A percentile compares a stretch with the other conserved stretches of the same genome.
Conservation (phyloP, 208 protist species). For the Angomonas desouzai region DNA sequence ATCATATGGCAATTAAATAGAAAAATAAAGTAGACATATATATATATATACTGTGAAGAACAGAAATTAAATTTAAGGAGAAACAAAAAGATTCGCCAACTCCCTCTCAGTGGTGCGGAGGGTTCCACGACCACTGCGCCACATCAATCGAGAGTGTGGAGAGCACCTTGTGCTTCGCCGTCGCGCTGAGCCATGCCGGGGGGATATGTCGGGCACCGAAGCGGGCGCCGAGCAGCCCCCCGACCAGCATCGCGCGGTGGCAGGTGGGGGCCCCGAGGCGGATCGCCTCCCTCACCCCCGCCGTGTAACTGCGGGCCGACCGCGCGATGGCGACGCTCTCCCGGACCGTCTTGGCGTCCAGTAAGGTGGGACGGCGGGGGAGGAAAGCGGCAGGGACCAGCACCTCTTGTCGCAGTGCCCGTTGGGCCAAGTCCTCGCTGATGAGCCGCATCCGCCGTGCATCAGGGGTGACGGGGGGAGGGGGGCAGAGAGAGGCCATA, state of each 20-base stretch:
- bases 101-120: conserved; percentile 39
- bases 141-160: conserved; percentile 68
- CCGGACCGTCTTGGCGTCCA: conserved; percentile 42
- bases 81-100: neutral
- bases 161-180: conserved; percentile 50
- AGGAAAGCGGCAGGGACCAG: conserved; percentile 14
- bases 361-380: conserved; percentile 21
- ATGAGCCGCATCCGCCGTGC: neutral
- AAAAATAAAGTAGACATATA: neutral
- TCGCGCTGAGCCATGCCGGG: conserved; percentile 69
- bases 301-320: conserved; percentile 32
- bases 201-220: conserved; percentile 67
- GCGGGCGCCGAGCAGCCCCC: conserved; percentile 67
- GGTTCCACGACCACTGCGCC: conserved; percentile 86
- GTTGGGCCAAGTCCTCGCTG: conserved; percentile 5
- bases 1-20: too few relatives aligned
- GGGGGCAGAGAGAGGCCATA: conserved; percentile 18
- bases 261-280: conserved; percentile 36
- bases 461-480: neutral
- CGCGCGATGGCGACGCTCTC: conserved; percentile 58
- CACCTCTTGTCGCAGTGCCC: neutral
- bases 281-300: conserved; percentile 57
- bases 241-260: conserved; percentile 77
- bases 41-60: too few relatives aligned
- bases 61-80: neutral